Conservation (phyloP, 2,329 filamentous ascomycete genomes). For the Colletotrichum sp. region DNA sequence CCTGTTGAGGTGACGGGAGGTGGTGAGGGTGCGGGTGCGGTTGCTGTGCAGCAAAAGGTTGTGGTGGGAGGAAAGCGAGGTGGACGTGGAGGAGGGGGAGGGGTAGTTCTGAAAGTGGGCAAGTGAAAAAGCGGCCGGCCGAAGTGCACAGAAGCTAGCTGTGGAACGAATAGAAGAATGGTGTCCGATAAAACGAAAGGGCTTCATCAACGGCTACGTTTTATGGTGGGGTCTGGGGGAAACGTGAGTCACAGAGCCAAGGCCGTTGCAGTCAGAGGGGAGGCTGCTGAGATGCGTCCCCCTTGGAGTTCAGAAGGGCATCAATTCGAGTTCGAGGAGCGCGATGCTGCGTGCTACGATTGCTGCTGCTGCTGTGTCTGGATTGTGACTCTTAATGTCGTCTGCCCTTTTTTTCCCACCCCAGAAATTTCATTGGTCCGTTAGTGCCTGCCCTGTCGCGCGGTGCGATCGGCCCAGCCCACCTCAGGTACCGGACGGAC, state of each 20-base stretch:
- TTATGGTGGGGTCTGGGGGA: slow-evolving; percentile 15
- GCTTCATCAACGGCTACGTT: slow-evolving; percentile 18
- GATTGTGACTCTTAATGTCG: background rate
- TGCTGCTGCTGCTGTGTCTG: background rate
- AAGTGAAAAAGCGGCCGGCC: slow-evolving; percentile 22
- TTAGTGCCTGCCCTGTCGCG: background rate
- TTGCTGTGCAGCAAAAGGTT: background rate
- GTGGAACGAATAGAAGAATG: slow-evolving; percentile 23
- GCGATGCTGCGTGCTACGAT: background rate
- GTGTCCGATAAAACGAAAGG: slow-evolving; percentile 18
- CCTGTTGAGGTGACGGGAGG: slow-evolving; percentile 14
- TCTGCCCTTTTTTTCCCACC: background rate
- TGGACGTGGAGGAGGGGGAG: slow-evolving; percentile 16
- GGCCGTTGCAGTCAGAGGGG: background rate
- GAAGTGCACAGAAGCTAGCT: slow-evolving; percentile 24
- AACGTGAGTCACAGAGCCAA: slow-evolving; percentile 19
- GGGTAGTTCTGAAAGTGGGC: slow-evolving; percentile 17
- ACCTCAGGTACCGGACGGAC: background rate
- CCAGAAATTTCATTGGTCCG: background rate
- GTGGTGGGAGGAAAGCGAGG: background rate
- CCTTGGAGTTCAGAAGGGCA: background rate
- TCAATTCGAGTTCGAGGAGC: background rate
- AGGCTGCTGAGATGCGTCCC: background rate
- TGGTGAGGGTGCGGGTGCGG: slow-evolving; percentile 10
- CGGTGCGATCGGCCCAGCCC: slow-evolving; percentile 9